phyloP scores from a whole-genome alignment of 345 rosid species.

The Syzygium oleosum region DNA sequence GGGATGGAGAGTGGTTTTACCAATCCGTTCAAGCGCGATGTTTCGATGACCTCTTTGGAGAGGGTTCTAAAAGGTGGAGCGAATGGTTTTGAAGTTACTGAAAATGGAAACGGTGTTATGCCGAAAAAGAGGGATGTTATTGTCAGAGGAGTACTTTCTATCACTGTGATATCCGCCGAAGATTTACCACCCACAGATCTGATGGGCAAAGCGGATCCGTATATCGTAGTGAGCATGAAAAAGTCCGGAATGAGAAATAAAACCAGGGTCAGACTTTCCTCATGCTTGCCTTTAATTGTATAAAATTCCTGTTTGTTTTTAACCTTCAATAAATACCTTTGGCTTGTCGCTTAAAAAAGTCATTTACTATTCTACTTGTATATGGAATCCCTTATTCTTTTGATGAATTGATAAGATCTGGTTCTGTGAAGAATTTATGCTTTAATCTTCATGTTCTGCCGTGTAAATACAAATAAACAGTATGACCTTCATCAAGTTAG shows the following conservation, averaged over 20 bases:
- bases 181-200: slow-evolving; percentile 74
- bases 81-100: slow-evolving; percentile 36
- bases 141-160: slow-evolving; percentile 85
- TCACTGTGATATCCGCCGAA: slow-evolving; percentile 89
- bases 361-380: not conserved
- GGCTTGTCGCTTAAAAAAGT: not conserved
- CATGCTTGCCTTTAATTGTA: not conserved
- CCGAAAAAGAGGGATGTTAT: slow-evolving; percentile 74
- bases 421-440: not conserved
- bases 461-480: not conserved
- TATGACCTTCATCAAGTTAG: not conserved
- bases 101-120: slow-evolving; percentile 33
- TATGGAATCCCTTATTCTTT: not conserved
- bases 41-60: slow-evolving; percentile 85
- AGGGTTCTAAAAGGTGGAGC: slow-evolving; percentile 61
- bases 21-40: slow-evolving; percentile 48
- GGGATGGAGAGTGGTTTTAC: slow-evolving; percentile 53
- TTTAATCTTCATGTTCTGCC: not conserved
- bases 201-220: slow-evolving; percentile 98
- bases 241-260: slow-evolving; percentile 67
- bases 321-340: not conserved
- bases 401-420: not conserved
- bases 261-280: slow-evolving; percentile 20
- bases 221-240: slow-evolving; percentile 77
- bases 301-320: not conserved